These are phyloP conservation scores for Umbilicus rupestris DNA, from an alignment of 164 flowering plant genomes.

Conservation along the genomic window DNA sequence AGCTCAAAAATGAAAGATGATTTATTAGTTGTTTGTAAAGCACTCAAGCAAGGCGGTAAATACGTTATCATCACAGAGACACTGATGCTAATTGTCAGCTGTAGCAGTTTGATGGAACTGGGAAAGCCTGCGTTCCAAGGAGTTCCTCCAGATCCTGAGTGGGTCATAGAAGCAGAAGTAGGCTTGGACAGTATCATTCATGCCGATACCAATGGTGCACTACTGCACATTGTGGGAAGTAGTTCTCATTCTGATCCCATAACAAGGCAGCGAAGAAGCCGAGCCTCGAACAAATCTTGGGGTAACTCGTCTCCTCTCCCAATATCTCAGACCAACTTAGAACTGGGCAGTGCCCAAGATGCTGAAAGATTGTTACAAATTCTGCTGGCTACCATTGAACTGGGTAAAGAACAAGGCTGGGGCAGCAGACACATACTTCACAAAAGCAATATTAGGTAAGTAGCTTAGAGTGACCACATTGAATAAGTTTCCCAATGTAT, in stretches of 20 bases:
- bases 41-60: constrained; percentile 57
- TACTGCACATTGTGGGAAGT: constrained; percentile 73
- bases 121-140: constrained; percentile 62
- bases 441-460: constrained; percentile 37
- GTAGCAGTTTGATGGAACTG: constrained; percentile 45
- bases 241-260: constrained; percentile 46
- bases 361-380: constrained; percentile 48
- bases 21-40: constrained; percentile 50
- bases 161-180: constrained; percentile 59
- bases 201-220: constrained; percentile 38
- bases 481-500: background rate
- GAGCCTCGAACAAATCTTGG: constrained; percentile 32
- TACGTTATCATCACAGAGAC: constrained; percentile 57
- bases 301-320: constrained; percentile 39
- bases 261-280: constrained; percentile 24
- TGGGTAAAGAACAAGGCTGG: constrained; percentile 47
- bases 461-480: background rate
- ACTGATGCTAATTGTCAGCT: constrained; percentile 47
- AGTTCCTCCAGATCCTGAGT: constrained; percentile 54
- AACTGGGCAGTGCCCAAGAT: constrained; percentile 38
- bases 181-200: constrained; percentile 63
- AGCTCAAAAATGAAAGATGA: constrained; percentile 47
- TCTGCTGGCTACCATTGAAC: constrained; percentile 40
- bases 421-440: constrained; percentile 44
- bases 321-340: constrained; percentile 56